Conservation (phyloP, 257 asterid genomes). For the Osmanthus fragrans region DNA sequence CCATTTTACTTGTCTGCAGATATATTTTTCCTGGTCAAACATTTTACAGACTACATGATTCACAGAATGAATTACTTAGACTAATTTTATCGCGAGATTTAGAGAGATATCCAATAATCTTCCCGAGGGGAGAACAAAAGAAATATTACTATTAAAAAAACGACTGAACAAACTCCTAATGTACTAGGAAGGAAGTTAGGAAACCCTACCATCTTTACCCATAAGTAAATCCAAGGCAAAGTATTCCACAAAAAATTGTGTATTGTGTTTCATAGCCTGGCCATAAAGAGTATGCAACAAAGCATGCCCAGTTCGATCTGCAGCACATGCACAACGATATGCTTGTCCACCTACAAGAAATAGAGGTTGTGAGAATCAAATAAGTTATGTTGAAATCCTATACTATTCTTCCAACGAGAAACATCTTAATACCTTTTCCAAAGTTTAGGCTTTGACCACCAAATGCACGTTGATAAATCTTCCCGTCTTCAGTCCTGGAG, state of each 20-base stretch:
- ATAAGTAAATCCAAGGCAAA: slow-evolving; percentile 88
- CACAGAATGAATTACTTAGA: background rate
- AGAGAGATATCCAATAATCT: too few relatives aligned
- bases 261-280: slow-evolving; percentile 98
- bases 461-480: slow-evolving; percentile 96
- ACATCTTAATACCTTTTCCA: slow-evolving; percentile 70
- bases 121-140: background rate
- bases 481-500: slow-evolving; percentile 96
- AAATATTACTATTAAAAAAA: background rate
- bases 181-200: slow-evolving; percentile 4
- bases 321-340: slow-evolving; percentile 98
- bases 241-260: slow-evolving; percentile 94
- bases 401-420: slow-evolving; percentile 7
- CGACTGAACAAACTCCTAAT: slow-evolving; percentile 6
- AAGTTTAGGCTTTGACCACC: slow-evolving; percentile 96
- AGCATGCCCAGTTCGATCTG: slow-evolving; percentile 99
- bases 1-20: background rate
- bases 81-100: too few relatives aligned
- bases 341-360: slow-evolving; percentile 85
- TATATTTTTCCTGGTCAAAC: background rate
- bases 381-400: background rate
- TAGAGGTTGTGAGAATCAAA: slow-evolving; percentile 4
- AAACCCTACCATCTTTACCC: slow-evolving; percentile 73
- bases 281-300: slow-evolving; percentile 95
- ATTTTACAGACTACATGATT: too few relatives aligned